phyloP scores from a whole-genome alignment of 2,329 filamentous ascomycete species.

The Neofusicoccum ribis region DNA sequence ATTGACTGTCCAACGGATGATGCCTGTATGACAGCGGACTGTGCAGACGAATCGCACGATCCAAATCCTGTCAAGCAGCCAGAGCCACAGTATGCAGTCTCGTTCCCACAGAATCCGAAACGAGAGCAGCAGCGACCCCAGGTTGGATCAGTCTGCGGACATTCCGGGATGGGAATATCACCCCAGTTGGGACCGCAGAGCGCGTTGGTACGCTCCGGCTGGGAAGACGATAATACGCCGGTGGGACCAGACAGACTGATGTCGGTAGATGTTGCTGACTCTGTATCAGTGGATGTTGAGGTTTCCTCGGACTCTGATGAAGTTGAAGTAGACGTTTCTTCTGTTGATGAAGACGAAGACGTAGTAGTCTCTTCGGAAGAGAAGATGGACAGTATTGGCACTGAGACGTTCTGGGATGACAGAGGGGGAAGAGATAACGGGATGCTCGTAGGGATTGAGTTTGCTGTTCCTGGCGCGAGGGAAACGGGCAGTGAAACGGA shows the following conservation, averaged over 20 bases:
- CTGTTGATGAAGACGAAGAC: neutral
- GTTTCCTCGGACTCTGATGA: neutral
- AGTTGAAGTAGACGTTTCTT: too few relatives aligned
- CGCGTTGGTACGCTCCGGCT: neutral
- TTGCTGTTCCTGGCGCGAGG: neutral
- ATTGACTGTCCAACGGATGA: neutral
- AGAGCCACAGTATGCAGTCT: neutral
- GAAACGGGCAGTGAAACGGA: neutral
- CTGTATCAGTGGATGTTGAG: neutral
- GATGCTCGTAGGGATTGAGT: neutral
- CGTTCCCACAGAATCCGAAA: conserved; percentile 6
- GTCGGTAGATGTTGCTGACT: neutral
- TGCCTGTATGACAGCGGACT: neutral
- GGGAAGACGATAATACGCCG: neutral
- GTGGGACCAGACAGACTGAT: neutral
- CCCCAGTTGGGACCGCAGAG: neutral
- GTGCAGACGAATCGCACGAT: neutral
- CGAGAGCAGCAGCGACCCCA: conserved; percentile 6
- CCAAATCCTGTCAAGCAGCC: neutral
- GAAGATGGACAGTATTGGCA: too few relatives aligned
- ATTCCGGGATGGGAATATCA: neutral
- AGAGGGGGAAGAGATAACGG: too few relatives aligned
- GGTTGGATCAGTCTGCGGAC: neutral
- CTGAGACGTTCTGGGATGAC: too few relatives aligned
- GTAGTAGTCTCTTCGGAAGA: neutral